Evolutionary conservation across 2,329 filamentous ascomycete genomes (phyloP), one percentile per base, ranked within the genome.

Genomic region (Fusarium acutatum): DNA sequence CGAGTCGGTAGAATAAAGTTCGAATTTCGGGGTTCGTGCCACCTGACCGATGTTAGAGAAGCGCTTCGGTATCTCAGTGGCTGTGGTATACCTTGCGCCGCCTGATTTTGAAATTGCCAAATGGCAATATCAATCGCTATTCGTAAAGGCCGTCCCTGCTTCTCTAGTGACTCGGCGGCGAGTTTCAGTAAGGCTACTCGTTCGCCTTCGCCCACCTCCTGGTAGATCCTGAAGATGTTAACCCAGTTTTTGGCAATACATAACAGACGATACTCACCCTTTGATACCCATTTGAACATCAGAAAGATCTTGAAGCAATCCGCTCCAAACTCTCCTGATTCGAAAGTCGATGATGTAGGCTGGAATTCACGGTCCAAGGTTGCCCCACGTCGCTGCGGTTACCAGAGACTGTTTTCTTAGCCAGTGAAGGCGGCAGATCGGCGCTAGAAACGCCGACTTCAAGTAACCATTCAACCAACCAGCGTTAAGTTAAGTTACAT

Each of bases 91-190:
- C 90, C 94, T 84, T 91, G 91, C 24, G 93, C 93, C 20, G 94
- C 92, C 79, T 97, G 95, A 18, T 92, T 92, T 79, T 99, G 96
- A 79, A 97, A 98, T 49, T 97, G 93, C 96, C 96, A 99, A 79
- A 99, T 98, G 6, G 95, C 94, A 75, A 97, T 93, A 80, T 99
- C 96, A 73, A 99, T 93, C 43, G 96, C 96, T 52, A 99, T 87
- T 44, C 95, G 92, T 44, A 98, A 86, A 1, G 95, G 95, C 4
- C 92, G 88, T 30, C 89, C 88, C 17, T 90, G 90, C 60, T 87
- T 83, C 77, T 94, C 90, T 72, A 97, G 89, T 75, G 94, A 92
- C 53, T 95, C 90, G 50, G 95, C 87, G 35, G 95, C 93, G 57
- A 98, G 88, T 79, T 94, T 97, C 38, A 93, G 90, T 15, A 99